Evolutionary conservation across 148 eudicot species (phyloP), one percentile per base, ranked within the genome.

Genomic region (Diospyros lotus): DNA sequence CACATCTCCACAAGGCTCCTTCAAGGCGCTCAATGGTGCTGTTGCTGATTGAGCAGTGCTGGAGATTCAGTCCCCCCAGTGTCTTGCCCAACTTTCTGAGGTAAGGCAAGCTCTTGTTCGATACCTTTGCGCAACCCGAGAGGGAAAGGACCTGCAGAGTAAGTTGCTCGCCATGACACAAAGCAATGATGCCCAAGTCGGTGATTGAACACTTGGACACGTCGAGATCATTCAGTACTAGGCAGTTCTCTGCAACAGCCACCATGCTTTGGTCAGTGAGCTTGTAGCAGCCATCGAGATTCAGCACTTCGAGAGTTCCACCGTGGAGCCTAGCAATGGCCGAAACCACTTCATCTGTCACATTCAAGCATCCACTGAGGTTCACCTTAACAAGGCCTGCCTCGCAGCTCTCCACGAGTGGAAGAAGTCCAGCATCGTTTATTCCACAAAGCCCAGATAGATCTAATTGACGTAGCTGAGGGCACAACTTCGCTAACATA

Each of bases 1-100:
- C 94, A 42, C 99, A 95, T 65, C 82, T 86, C 93, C 93, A 88
- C 77, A 95, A 82, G 69, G 72, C 83, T 63, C 87, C 94, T 17
- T 74, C 65, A 39, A 95, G 92, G 64, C 59, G 39, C 80, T 86
- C 90, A 14, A 95, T 73, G 43, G 60, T 55, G 42, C 67, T 80
- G 78, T 78, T 75, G 87, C 90, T 89, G 69, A 95, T 86, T 72
- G 89, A 85, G 90, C 99, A 95, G 69, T 87, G 80, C 73, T 88
- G 84, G 46, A 95, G 83, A 79, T 92, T 92, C 77, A 95, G 78
- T 18, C 97, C 99, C n/a, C 81, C 67, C 46, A 95, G 84, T 41
- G 76, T 85, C 75, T 76, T 71, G 11, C 97, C 99, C 69, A 95
- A 46, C 54, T 83, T 83, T 52, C 73, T 73, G 38, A 95, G 87